Evolutionary conservation across 129 eudicot species (phyloP).

Genomic region (Scalesia atractyloides): DNA sequence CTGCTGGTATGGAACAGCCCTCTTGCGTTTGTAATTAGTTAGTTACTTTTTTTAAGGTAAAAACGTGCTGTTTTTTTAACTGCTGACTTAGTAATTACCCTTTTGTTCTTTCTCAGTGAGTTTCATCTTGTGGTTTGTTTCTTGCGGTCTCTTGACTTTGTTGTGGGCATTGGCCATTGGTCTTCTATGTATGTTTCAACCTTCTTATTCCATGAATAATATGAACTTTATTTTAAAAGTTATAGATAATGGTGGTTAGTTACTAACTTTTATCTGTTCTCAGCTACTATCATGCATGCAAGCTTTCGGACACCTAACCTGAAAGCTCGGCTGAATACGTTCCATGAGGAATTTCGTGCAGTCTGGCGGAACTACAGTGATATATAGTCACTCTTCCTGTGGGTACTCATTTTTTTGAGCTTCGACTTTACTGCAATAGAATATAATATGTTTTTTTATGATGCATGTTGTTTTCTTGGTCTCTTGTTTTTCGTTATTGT

Average conservation of each 20-base stretch:
- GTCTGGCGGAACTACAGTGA: constrained; percentile 99
- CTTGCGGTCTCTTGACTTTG: constrained; percentile 80
- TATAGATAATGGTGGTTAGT: background rate
- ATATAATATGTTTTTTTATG: constrained; percentile 11
- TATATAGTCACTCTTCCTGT: constrained; percentile 54
- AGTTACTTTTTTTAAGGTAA: background rate
- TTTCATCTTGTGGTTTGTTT: constrained; percentile 80
- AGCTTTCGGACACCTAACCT: constrained; percentile 93
- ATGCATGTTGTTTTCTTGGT: constrained; percentile 6
- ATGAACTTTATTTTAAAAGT: background rate
- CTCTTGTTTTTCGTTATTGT: background rate
- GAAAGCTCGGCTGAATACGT: constrained; percentile 97
- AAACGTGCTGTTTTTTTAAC: background rate
- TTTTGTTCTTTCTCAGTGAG: constrained; percentile 56
- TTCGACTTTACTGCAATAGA: background rate
- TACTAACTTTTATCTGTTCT: constrained; percentile 28
- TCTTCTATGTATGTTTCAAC: constrained; percentile 58
- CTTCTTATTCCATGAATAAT: background rate
- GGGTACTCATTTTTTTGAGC: constrained; percentile 18
- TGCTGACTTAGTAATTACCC: constrained; percentile 19
- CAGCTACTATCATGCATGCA: constrained; percentile 86
- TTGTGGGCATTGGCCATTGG: constrained; percentile 73
- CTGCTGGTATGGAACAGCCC: constrained; percentile 49
- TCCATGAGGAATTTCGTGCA: constrained; percentile 96
- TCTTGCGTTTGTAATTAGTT: background rate